Evolutionary conservation across 345 rosid genomes (phyloP).

Genomic region (Nephelium lappaceum): DNA sequence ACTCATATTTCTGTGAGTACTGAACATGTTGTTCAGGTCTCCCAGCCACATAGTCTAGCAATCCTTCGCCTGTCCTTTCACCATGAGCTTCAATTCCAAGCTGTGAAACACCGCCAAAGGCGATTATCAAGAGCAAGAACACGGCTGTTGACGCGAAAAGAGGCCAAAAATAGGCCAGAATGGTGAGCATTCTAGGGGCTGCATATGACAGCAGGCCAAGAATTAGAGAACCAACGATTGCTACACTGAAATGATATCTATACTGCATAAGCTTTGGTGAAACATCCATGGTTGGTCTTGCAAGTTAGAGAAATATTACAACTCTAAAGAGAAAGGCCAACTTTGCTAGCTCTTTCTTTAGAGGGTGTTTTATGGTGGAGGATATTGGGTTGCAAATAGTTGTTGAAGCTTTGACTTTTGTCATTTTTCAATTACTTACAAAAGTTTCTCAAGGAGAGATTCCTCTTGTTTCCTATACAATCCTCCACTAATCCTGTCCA

Average conservation of each 20-base stretch:
- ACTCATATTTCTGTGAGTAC: constrained; percentile 24
- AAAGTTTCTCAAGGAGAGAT: constrained; percentile 29
- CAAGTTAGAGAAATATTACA: constrained; percentile 6
- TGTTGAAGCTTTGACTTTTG: constrained; percentile 1
- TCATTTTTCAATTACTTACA: constrained; percentile 3
- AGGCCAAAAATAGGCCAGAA: constrained; percentile 82
- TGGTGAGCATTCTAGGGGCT: constrained; percentile 59
- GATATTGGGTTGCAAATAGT: constrained; percentile 14
- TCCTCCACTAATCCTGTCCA: constrained; percentile 2
- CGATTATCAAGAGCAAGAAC: constrained; percentile 50
- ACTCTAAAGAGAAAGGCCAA: not conserved
- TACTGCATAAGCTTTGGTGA: constrained; percentile 56
- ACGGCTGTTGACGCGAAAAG: constrained; percentile 83
- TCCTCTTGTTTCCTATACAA: constrained; percentile 22
- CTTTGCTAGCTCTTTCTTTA: not conserved
- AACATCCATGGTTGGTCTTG: constrained; percentile 51
- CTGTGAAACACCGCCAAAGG: constrained; percentile 68
- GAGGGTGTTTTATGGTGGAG: not conserved
- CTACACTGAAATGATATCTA: constrained; percentile 47
- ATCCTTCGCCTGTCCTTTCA: constrained; percentile 52
- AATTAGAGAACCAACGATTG: constrained; percentile 32
- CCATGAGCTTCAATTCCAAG: constrained; percentile 42
- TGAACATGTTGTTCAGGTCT: constrained; percentile 31
- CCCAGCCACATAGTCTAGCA: constrained; percentile 72
- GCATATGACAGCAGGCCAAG: constrained; percentile 45